Conservation (phyloP, 192 early-diverging fungal species). For the Umbelopsis ramanniana region DNA sequence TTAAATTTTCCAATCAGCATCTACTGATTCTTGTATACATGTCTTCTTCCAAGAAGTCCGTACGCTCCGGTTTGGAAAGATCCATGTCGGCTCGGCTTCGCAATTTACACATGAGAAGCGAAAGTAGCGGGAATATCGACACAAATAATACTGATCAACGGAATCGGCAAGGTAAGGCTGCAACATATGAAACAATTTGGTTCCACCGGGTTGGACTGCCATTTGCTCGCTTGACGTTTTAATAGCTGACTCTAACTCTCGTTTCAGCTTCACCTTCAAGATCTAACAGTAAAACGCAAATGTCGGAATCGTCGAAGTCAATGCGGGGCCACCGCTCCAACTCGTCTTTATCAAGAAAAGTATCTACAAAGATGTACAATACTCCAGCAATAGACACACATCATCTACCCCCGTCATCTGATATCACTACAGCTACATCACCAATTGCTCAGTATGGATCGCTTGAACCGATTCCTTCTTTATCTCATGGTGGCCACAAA, state of each 20-base stretch:
- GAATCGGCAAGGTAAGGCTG: neutral
- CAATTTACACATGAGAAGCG: slow-evolving; percentile 18
- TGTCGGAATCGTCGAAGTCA: slow-evolving; percentile 17
- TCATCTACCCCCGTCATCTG: slow-evolving; percentile 12
- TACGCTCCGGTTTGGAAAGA: slow-evolving; percentile 17
- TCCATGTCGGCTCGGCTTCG: slow-evolving; percentile 19
- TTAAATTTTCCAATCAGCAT: neutral
- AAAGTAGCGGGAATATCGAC: slow-evolving; percentile 17
- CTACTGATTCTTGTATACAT: neutral
- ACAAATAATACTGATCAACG: slow-evolving; percentile 1
- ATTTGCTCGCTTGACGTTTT: neutral
- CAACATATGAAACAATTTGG: slow-evolving; percentile 3
- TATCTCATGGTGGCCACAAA: slow-evolving; percentile 4
- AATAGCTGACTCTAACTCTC: neutral
- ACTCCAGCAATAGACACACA: slow-evolving; percentile 20
- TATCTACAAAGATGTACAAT: slow-evolving; percentile 19
- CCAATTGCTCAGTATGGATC: slow-evolving; percentile 20
- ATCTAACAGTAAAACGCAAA: slow-evolving; percentile 19
- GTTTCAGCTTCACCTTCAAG: slow-evolving; percentile 17
- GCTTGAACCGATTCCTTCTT: neutral
- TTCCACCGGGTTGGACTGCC: neutral
- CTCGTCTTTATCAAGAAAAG: slow-evolving; percentile 20
- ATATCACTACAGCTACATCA: slow-evolving; percentile 10
- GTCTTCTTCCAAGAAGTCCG: slow-evolving; percentile 21
- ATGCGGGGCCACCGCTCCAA: slow-evolving; percentile 18